Base-by-base conservation (phyloP, 805 yeast species). In the Debaryomyces hansenii region DNA sequence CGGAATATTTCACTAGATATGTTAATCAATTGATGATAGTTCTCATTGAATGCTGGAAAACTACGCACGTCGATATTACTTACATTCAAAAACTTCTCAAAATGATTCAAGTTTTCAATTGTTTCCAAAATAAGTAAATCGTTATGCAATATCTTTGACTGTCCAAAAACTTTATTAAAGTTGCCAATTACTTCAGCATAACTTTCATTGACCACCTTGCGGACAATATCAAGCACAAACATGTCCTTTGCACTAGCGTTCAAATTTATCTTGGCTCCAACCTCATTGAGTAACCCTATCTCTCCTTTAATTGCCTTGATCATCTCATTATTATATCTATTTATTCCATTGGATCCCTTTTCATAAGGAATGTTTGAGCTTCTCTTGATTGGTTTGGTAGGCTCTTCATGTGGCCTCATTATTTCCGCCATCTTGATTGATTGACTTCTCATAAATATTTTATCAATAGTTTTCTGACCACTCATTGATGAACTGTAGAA, bases 341-440 rank as follows among this genome's bases (percentile, higher is more conserved):
- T 67, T 29, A 86, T 74, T 7, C 89, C 86, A 62, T 77, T 82
- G 42, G 78, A 75, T 4, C 83, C 88, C 59, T 74, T 80, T 58
- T 79, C 83, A 62, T 79, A 87, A 1, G 80, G 85, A 9, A 68
- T 72, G 37, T 57, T 59, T 10, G 57, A 47, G 3, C 48, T 52
- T 4, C 65, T 37, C 48, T 69, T 75, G 21, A 64, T 62, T 34
- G 74, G 73, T 52, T 69, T 69, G 15, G 80, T 77, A 43, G 71
- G 70, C 0, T 78, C 72, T 40, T 76, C 82, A 34, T 77, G 50
- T 10, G 72, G 70, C 5, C 70, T 74, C 61, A 84, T 62, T 37
- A 72, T 67, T 24, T 70, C 75, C 2, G 62, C 49, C 21, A 83
- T 66, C 29, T 69, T 65, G 10, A 32, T 41, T 37, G 62, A 47